Evolutionary conservation across 2,329 filamentous ascomycete genomes (phyloP), one percentile per base, ranked within the genome.

Genomic region (Tolypocladium amazonense): DNA sequence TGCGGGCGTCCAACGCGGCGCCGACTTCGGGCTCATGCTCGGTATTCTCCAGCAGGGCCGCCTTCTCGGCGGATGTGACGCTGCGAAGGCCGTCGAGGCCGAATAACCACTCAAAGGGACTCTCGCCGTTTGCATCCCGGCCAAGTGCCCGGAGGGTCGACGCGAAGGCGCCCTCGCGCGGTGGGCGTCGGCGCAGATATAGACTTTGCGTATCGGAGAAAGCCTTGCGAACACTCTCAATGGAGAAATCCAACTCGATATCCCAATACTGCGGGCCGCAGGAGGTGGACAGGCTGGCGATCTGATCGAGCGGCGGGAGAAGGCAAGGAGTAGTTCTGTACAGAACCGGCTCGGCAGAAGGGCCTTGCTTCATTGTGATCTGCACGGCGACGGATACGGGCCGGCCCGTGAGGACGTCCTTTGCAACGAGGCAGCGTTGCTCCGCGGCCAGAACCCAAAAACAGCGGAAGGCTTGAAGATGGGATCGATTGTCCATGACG

Each of bases 391-490:
- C 82, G 9, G 86, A 83, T 56, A 96, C 84, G 0, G 92, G 89
- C 52, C 91, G 86, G 47, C 88, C 86, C 0, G 90, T 96, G 61
- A 94, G 87, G 3, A 94, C 83, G 66, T 99, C 94, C 62, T 93
- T 89, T 23, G 90, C 84, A 0, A 99, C 85, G 0, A 99, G 82
- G 70, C 93, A 97, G 57, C 95, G 85, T 12, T 91, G 85, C 68
- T 99, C 94, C 0, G 90, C 88, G 1, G 94, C 94, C 4, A 99
- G 81, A 14, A 96, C 93, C 94, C 94, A 99, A 69, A 99, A 89
- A 73, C 99, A 93, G 6, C 95, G 86, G 76, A 99, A 94, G 4
- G 95, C 94, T 76, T 99, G 94, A 7, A 99, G 81, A 68, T 99
- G 94, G 14, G 91, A 92, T 64, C 90, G 88, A 70, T 97, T 97